A percentile compares a stretch with the other conserved stretches of the same genome.
These are phyloP conservation scores for Fusarium multiceps DNA, from an alignment of 2,329 filamentous ascomycete genomes.

Conservation along the genomic window DNA sequence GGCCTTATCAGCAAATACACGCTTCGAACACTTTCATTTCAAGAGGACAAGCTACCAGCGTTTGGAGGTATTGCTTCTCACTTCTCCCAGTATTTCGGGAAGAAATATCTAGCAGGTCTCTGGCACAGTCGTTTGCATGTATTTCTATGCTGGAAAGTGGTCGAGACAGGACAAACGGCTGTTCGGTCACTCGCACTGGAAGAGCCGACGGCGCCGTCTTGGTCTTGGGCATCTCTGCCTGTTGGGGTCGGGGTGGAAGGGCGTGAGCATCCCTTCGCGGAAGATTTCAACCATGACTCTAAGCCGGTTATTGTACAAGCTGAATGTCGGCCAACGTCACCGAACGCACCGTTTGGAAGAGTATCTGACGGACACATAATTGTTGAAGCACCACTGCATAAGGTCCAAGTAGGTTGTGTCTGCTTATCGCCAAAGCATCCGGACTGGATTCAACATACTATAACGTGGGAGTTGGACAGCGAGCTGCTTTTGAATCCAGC, in stretches of 20 bases:
- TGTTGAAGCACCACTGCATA: neutral
- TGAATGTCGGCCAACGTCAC: neutral
- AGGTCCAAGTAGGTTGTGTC: neutral
- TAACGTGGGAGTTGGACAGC: neutral
- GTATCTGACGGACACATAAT: neutral
- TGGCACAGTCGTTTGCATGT: neutral
- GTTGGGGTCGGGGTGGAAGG: neutral
- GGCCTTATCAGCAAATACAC: neutral
- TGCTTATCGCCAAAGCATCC: neutral
- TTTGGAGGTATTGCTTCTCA: neutral
- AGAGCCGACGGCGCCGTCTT: neutral
- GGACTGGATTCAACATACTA: neutral
- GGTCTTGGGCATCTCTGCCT: neutral
- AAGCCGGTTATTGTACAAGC: too few relatives aligned
- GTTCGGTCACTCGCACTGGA: neutral
- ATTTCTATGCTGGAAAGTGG: neutral
- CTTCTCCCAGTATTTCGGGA: neutral
- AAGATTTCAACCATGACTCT: too few relatives aligned
- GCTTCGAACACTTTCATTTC: neutral
- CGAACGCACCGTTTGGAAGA: neutral
- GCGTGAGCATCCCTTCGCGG: too few relatives aligned
- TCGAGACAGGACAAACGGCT: neutral
- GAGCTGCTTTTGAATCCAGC: neutral
- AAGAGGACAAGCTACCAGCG: neutral
- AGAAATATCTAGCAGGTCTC: neutral